Conservation (phyloP, 257 asterid genomes). For the Linderniella brevidens region DNA sequence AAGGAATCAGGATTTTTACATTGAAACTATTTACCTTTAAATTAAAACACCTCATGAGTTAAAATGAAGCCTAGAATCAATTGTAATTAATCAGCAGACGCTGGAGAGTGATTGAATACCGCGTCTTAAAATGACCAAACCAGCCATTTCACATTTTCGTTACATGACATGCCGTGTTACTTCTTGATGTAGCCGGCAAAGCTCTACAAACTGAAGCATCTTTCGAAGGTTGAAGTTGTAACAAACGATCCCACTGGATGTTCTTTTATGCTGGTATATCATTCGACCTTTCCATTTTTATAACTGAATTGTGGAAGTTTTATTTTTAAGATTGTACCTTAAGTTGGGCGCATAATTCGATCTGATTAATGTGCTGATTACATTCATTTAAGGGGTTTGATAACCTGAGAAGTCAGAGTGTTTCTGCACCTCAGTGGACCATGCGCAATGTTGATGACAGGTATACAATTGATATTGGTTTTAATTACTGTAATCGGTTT, state of each 20-base stretch:
- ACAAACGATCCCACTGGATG: constrained; percentile 95
- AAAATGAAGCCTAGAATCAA: too few species aligned
- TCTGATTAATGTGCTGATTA: constrained; percentile 11
- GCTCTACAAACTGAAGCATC: constrained; percentile 86
- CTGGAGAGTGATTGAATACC: too few species aligned
- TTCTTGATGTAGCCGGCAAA: constrained; percentile 80
- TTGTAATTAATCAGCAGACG: too few species aligned
- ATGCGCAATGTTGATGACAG: constrained; percentile 98
- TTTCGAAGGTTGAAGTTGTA: constrained; percentile 82
- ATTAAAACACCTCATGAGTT: too few species aligned
- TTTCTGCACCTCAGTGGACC: constrained; percentile 97
- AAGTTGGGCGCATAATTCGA: constrained; percentile 6
- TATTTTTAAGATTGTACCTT: constrained; percentile 5
- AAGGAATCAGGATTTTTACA: background rate
- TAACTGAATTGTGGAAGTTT: background rate
- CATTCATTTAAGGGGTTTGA: constrained; percentile 66
- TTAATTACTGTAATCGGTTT: constrained; percentile 4
- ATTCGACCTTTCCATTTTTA: background rate
- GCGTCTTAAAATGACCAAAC: too few species aligned
- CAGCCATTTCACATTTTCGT: background rate
- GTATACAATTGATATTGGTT: constrained; percentile 16
- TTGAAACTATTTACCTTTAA: too few species aligned
- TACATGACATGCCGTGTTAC: constrained; percentile 1
- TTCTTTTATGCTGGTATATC: constrained; percentile 69
- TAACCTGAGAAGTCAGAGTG: constrained; percentile 90